Evolutionary conservation across 2,329 filamentous ascomycete species (phyloP).

Genomic region (Hymenoscyphus repandus): DNA sequence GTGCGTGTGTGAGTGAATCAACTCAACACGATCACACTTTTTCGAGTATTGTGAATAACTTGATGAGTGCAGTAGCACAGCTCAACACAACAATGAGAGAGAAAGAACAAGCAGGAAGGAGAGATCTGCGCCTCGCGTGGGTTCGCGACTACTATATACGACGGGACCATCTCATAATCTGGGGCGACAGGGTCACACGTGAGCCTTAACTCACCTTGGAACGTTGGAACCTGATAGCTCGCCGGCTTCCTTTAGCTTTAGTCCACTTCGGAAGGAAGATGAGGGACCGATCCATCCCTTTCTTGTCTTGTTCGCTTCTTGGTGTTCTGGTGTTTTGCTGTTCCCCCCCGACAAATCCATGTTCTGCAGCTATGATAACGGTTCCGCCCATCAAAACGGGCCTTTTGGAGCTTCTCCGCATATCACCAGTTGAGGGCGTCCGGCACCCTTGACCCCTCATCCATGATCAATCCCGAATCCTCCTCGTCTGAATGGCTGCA

Average conservation of each 20-base stretch:
- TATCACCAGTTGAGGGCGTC: background rate
- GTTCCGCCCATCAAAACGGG: background rate
- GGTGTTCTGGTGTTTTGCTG: background rate
- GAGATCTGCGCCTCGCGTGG: background rate
- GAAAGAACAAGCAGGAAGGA: background rate
- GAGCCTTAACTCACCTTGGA: no score
- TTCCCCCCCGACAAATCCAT: background rate
- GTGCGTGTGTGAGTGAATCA: no score
- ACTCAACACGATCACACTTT: no score
- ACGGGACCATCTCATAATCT: no score
- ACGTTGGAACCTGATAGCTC: no score
- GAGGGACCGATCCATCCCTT: background rate
- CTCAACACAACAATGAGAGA: background rate
- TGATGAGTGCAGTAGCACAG: background rate
- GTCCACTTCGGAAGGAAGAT: background rate
- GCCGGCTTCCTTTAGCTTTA: no score
- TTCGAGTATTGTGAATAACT: no score
- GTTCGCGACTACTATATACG: background rate
- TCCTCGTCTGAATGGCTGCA: background rate
- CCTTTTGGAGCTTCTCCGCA: constrained; percentile 2
- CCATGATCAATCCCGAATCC: background rate
- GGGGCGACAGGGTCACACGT: no score
- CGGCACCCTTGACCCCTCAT: background rate
- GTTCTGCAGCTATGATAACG: background rate
- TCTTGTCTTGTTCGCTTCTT: background rate